These are phyloP conservation scores for Aspergillus wentii DNA, from an alignment of 495 filamentous ascomycete species.

Conservation along the genomic window DNA sequence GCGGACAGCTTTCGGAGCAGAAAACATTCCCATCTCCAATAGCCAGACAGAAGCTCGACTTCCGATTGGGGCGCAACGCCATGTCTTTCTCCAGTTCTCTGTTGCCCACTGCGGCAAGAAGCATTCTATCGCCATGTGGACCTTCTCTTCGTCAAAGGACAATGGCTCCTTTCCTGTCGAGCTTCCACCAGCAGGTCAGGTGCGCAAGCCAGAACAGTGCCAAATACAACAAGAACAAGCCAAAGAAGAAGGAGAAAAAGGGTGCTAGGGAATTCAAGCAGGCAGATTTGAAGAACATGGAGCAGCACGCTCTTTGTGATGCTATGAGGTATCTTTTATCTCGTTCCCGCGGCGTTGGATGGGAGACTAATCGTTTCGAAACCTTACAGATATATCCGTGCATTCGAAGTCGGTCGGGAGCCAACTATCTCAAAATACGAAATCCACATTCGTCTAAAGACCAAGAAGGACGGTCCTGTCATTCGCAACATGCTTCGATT, in stretches of 20 bases:
- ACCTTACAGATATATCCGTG: constrained; percentile 71
- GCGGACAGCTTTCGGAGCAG: constrained; percentile 23
- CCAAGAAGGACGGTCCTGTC: constrained; percentile 74
- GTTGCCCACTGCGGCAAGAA: constrained; percentile 36
- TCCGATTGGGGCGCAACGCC: constrained; percentile 6
- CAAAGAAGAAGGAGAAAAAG: constrained; percentile 62
- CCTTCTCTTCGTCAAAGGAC: constrained; percentile 21
- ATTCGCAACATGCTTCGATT: constrained; percentile 83
- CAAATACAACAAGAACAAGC: constrained; percentile 40
- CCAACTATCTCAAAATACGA: constrained; percentile 80
- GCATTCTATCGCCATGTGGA: constrained; percentile 33
- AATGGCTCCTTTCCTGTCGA: constrained; percentile 30
- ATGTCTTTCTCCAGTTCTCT: constrained; percentile 38
- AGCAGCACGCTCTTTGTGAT: constrained; percentile 79
- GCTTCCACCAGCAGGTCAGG: constrained; percentile 29
- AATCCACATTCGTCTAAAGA: constrained; percentile 70
- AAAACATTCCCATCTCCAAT: constrained; percentile 29
- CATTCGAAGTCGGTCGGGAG: constrained; percentile 81
- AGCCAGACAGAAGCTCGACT: not conserved
- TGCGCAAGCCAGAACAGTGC: constrained; percentile 25
- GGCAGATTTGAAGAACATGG: constrained; percentile 53
- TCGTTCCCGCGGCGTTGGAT: not conserved
- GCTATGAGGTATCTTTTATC: constrained; percentile 71
- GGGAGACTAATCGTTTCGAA: constrained; percentile 10
- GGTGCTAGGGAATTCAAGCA: constrained; percentile 56